Base-by-base conservation (phyloP, 1,284 basidiomycete species). In the Cystobasidium slooffiae region DNA sequence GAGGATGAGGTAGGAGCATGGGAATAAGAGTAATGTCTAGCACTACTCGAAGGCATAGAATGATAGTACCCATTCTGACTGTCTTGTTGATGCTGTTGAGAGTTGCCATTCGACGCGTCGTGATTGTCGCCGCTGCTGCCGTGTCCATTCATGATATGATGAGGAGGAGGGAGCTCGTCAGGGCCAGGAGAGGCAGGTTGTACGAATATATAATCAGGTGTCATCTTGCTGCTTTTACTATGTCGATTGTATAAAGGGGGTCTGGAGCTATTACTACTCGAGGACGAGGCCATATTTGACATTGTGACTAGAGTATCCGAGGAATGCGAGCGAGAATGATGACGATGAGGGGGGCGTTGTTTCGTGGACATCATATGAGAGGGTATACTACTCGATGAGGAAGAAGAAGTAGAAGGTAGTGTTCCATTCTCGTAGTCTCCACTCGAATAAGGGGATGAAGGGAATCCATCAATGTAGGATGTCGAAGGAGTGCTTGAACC, bases 181-280 rank as follows among this genome's bases (percentile, higher is more conserved):
- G 44, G 10, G 16, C 68, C 68, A 46, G 69, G 69, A 8, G 69
- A 72, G 2, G 70, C 70, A 37, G 70, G 70, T 18, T 73, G 70
- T 41, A 73, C 70, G 43, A 46, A 73, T 31, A 73, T 73, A 31
- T 31, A 73, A 8, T 73, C 70, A 20, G 70, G 70, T 6, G 70
- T 73, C 43, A 63, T 53, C 62, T 73, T 73, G 62, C 52, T 52
- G 10, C n/a, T 20, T 31, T 49, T 63, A 44, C 44, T 49, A 20
- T 63, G 64, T 53, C 64, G 44, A 47, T 52, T 43, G 37, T 43
- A 43, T 53, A 44, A 24, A 20, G 61, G 46, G 12, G 61, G 44
- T 20, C n/a, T 47, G 9, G 49, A 51, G 39, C 31, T 22, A 4
- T 18, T 10, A 22, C 10, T 39, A n/a, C 37, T 18, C 20, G 44